These are phyloP conservation scores for Neodidymelliopsis sp. DNA, from an alignment of 2,329 filamentous ascomycete genomes.

Conservation along the genomic window DNA sequence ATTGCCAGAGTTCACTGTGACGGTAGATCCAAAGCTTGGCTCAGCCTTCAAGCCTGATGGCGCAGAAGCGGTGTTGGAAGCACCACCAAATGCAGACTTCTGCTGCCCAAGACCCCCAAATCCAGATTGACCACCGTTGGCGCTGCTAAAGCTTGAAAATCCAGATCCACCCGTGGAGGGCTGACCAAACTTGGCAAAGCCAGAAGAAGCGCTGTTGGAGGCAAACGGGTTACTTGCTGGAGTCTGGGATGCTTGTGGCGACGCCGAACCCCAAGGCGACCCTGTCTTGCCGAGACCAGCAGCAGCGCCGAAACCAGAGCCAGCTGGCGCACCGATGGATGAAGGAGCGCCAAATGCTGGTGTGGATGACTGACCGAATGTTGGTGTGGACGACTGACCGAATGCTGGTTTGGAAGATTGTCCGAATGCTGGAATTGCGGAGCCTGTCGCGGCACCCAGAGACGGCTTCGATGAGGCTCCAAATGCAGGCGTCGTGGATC, in stretches of 20 bases:
- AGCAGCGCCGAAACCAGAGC: conserved; percentile 37
- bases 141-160: conserved; percentile 41
- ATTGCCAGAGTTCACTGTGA: conserved; percentile 46
- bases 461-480: conserved; percentile 30
- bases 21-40: conserved; percentile 53
- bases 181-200: conserved; percentile 45
- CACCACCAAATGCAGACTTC: conserved; percentile 39
- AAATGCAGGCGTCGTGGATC: conserved; percentile 35
- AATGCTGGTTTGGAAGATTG: conserved; percentile 19
- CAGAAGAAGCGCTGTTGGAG: conserved; percentile 30
- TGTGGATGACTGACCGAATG: conserved; percentile 25
- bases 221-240: conserved; percentile 46
- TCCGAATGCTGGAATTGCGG: conserved; percentile 19
- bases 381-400: too few species aligned
- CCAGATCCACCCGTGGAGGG: conserved; percentile 31
- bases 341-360: conserved; percentile 40
- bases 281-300: conserved; percentile 28
- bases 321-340: conserved; percentile 26
- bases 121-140: conserved; percentile 30
- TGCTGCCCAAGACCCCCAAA: conserved; percentile 44
- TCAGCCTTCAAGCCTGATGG: conserved; percentile 32
- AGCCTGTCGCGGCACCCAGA: conserved; percentile 13
- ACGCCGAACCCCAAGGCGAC: conserved; percentile 34
- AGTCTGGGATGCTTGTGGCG: conserved; percentile 28
- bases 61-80: conserved; percentile 21